phyloP scores from a whole-genome alignment of 2,329 filamentous ascomycete genomes.

The Stemphylium beticola region DNA sequence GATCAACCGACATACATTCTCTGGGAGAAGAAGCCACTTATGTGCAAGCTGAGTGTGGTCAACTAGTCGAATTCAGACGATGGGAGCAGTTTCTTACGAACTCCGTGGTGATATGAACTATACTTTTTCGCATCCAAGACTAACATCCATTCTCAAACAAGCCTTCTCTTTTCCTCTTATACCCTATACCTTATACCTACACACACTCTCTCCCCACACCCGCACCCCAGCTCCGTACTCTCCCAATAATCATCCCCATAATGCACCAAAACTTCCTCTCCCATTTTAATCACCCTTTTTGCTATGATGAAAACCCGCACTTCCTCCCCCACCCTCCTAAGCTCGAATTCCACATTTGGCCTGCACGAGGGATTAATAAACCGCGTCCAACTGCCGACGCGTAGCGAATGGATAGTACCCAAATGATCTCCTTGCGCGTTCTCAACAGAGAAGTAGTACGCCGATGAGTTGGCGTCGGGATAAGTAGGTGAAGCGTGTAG shows the following conservation, averaged over 20 bases:
- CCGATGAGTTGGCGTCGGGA: no score
- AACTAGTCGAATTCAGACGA: neutral
- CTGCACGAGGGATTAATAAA: conserved; percentile 6
- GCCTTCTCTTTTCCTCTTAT: neutral
- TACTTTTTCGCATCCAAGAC: neutral
- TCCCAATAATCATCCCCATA: conserved; percentile 5
- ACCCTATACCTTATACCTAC: neutral
- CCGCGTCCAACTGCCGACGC: conserved; percentile 3
- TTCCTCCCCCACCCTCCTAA: neutral
- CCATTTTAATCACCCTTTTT: neutral
- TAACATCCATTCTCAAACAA: no score
- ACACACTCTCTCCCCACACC: neutral
- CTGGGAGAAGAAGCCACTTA: conserved; percentile 48
- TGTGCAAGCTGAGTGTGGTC: conserved; percentile 37
- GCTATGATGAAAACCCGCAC: neutral
- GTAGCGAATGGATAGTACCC: neutral
- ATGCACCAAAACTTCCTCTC: neutral
- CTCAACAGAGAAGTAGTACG: no score
- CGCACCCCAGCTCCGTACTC: neutral
- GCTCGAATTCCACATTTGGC: neutral
- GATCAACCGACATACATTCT: conserved; percentile 45
- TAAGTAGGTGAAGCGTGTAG: neutral
- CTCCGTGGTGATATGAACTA: neutral
- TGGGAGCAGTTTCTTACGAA: no score
- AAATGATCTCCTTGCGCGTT: neutral